Conservation (phyloP, 495 filamentous ascomycete genomes). For the Podospora conica region DNA sequence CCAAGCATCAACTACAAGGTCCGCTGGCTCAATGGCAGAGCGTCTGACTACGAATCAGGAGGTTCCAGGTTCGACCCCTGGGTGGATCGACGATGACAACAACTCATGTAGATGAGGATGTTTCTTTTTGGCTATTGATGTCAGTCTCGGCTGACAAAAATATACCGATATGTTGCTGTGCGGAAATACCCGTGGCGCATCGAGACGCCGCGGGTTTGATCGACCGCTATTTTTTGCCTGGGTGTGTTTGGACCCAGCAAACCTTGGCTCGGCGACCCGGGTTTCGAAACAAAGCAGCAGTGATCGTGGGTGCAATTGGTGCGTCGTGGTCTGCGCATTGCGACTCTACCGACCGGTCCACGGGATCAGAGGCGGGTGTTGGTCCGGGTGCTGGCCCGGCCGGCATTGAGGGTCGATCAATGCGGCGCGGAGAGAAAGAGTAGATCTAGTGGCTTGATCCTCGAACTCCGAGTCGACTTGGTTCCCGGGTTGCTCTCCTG, state of each 20-base stretch:
- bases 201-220: constrained; percentile 3
- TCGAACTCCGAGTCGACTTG: not conserved
- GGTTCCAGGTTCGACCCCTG: not conserved
- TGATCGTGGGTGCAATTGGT: not conserved
- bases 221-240: constrained; percentile 1
- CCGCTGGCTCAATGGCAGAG: too few species aligned
- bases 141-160: too few species aligned
- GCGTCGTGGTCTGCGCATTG: not conserved
- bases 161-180: not conserved
- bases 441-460: not conserved
- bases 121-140: too few species aligned
- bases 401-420: not conserved
- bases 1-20: too few species aligned
- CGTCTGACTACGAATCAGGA: too few species aligned
- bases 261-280: not conserved
- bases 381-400: not conserved
- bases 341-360: not conserved
- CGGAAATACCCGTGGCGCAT: not conserved
- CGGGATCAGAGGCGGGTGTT: not conserved
- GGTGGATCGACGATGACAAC: not conserved
- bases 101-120: too few species aligned
- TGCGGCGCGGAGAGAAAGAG: not conserved
- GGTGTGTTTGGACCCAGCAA: not conserved
- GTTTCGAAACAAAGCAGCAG: not conserved
- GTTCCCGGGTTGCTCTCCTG: not conserved